Base-by-base conservation (phyloP, 352 stramenopile genomes). In the Globisporangium iwayamae region DNA sequence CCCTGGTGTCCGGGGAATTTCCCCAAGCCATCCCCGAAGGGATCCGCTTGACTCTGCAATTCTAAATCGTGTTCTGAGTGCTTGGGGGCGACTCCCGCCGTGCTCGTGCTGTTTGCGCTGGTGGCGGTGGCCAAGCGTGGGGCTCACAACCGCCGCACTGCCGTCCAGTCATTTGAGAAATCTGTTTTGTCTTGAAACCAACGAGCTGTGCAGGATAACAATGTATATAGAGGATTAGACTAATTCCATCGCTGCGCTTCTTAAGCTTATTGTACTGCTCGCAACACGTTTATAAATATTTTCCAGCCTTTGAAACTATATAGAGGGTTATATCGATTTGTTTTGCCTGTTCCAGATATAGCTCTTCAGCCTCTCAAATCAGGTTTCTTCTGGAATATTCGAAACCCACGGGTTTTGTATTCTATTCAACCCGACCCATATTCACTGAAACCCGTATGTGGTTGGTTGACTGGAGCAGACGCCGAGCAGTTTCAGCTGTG, bases 1-100 rank as follows among this genome's bases (percentile, higher is more conserved):
- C 81, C 80, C 83, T 94, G 72, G 76, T 84, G 85, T 94, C 85
- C 85, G 85, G 85, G 85, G 85, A 94, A 92, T 94, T 94, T 94
- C 85, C 85, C 85, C 85, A 94, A 92, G 85, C 72, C 82, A 76
- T 73, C 76, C 55, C 62, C 60, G 68, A 38, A 30, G 32, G 62
- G 60, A 73, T 76, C 81, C 79, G 78, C 85, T 94, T 94, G 85
- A 94, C 85, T 92, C 78, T 76, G 85, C 85, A 94, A 94, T 94
- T 94, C 85, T 94, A 94, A 94, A 91, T 94, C 81, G 85, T 92
- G 85, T 92, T 94, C 83, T 93, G 82, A 81, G 54, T 8, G 2
- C 16, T 5, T 3, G 28, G 20, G 18, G 5, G 34, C n/a, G 11
- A 13, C 13, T 10, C 11, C 14, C 13, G 38, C 38, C 10, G 16